Conservation (phyloP, 2,329 filamentous ascomycete species). For the Mycosphaerella sp. region DNA sequence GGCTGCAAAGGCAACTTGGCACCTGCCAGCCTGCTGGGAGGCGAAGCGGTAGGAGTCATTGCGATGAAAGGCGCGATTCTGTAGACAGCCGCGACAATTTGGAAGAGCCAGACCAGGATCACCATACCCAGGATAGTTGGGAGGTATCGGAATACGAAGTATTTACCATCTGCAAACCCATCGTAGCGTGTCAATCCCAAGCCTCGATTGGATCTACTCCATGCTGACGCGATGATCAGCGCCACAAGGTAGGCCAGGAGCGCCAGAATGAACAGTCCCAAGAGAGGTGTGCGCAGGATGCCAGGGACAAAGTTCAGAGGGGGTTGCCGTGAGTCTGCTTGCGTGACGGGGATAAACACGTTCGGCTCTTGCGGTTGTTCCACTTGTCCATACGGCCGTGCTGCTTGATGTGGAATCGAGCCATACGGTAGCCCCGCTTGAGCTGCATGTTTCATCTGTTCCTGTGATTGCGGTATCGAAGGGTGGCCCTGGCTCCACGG, state of each 20-base stretch:
- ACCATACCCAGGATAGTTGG: constrained; percentile 69
- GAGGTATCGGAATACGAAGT: constrained; percentile 81
- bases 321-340: constrained; percentile 25
- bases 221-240: constrained; percentile 65
- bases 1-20: constrained; percentile 58
- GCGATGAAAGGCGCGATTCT: constrained; percentile 70
- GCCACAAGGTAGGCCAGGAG: constrained; percentile 55
- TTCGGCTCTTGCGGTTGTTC: constrained; percentile 20
- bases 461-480: constrained; percentile 3
- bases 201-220: constrained; percentile 49
- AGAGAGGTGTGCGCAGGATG: constrained; percentile 61
- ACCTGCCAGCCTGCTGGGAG: constrained; percentile 55
- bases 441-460: constrained; percentile 11
- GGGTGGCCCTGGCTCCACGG: not conserved
- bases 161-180: constrained; percentile 63
- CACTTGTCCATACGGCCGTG: not conserved
- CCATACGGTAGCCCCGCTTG: too few relatives aligned
- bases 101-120: constrained; percentile 70
- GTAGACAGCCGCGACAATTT: constrained; percentile 66
- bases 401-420: not conserved
- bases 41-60: constrained; percentile 62
- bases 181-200: constrained; percentile 63
- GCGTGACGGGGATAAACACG: constrained; percentile 32
- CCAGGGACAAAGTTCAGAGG: constrained; percentile 63
- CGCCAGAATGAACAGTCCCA: constrained; percentile 55